Evolutionary conservation across 2,329 filamentous ascomycete genomes (phyloP), one percentile per base, ranked within the genome.

Genomic region (Cladosporium sp.): DNA sequence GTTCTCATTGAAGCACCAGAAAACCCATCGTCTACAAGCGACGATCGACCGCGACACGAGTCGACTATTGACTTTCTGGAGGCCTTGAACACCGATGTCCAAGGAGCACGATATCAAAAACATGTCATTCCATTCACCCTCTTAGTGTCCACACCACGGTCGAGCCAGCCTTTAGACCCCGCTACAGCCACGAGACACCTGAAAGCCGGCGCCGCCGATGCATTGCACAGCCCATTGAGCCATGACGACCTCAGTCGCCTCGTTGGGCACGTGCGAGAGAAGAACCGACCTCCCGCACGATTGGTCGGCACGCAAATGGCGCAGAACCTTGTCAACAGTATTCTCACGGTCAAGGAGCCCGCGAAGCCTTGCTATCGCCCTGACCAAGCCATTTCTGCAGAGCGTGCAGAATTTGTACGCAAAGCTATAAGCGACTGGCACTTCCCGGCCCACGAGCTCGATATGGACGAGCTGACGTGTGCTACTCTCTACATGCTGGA

Each of bases 401-500:
- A 88, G 58, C 84, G 89, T 15, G 64, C 60, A 40, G 58, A 58
- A 17, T 62, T 82, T 44, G 84, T 97, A 58, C 85, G 85, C 58
- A 73, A 81, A 8, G 86, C 86, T 17, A 80, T 97, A 36, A 89
- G 87, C 19, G 81, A 81, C 49, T 97, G 94, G 93, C 79, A 85
- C 55, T 99, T 97, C 68, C 92, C 88, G 42, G 93, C 92, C 3
- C 93, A 97, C 68, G 85, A 90, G 17, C 95, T 93, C 66, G 85
- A 84, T 32, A 91, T 97, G 66, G 93, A 97, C 68, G 91, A 97
- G 73, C 80, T 99, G 39, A 81, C 97, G 5, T 86, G 93, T 68
- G 91, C 85, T 17, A 88, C 91, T n/a, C 83, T 89, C 66, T 75
- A 89, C 63, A 99, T 99, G 84, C 86, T 99, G 66, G 86, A 91